Base-by-base conservation (phyloP, 768 basidiomycete species). In the Cystobasidium ongulense region DNA sequence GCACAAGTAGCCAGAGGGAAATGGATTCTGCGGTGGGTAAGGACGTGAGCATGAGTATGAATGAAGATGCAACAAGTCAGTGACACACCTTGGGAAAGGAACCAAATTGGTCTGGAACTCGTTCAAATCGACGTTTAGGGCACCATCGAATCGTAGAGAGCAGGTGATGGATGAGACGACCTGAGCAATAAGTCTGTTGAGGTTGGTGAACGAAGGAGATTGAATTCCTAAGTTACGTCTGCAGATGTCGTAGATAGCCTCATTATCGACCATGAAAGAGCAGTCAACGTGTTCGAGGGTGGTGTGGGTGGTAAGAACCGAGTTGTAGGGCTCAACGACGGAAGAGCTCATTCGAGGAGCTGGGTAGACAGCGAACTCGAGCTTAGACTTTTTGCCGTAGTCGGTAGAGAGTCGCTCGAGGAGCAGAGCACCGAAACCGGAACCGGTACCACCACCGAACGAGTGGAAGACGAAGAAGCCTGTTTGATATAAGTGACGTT, bases 401-500 rank as follows among this genome's bases (percentile, higher is more conserved):
- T 99, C 96, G 72, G 91, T 90, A 33, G 95, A 97, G 78, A 99
- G 88, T 73, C 93, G 88, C 84, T 99, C 96, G 75, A 98, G 87
- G 75, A 99, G 86, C 78, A 99, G 89, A 74, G 96, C 95, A 81
- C 96, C 96, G 80, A 99, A 95, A 80, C 96, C 96, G 75, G 96
- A 99, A 80, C 96, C 96, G 81, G 96, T 98, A 82, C 96, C 96
- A 81, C 96, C 96, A 81, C 96, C 96, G 81, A 99, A 98, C 23
- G 96, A 98, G 85, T 98, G 96, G 88, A 98, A 98, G 80, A 98
- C 91, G 81, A 98, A 98, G 88, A 99, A 99, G 79, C 96, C 96
- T 74, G 43, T 53, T 27, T 46, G 31, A 33, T 43, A 52, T 1
- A 5, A 39, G 23, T 29, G 2, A 64, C 29, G 35, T 36, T 29